phyloP scores from a whole-genome alignment of 805 yeast species.

The Ogataea pini region DNA sequence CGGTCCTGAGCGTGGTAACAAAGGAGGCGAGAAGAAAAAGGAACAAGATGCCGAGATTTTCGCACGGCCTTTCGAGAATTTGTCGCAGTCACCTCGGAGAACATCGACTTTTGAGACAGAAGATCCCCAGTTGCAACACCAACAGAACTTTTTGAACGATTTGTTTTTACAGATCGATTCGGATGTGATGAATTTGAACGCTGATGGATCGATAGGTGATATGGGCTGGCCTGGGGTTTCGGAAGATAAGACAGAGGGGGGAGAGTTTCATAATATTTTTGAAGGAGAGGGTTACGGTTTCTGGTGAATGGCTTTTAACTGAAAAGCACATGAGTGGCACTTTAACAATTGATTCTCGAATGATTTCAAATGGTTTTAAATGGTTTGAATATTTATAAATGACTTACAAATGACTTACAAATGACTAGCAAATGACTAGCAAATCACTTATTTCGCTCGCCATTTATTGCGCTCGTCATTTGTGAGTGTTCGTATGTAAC shows the following conservation, averaged over 20 bases:
- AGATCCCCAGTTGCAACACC: conserved; percentile 15
- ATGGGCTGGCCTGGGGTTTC: conserved; percentile 4
- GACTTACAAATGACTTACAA: too few species aligned
- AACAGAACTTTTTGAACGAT: conserved; percentile 31
- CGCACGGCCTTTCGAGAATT: not conserved
- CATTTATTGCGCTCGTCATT: too few species aligned
- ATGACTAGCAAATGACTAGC: not conserved
- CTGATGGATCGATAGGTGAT: conserved; percentile 19
- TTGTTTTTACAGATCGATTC: conserved; percentile 34
- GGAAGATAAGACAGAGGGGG: not conserved
- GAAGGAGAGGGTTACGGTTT: conserved; percentile 33
- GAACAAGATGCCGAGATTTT: not conserved
- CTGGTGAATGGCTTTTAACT: conserved; percentile 24
- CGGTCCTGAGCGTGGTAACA: not conserved
- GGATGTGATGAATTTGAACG: conserved; percentile 31
- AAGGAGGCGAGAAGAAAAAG: not conserved
- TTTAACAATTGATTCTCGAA: too few species aligned
- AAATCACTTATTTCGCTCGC: not conserved
- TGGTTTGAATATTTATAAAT: too few species aligned
- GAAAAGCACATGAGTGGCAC: too few species aligned
- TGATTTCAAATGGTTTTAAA: too few species aligned
- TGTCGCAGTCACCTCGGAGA: not conserved
- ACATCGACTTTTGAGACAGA: not conserved
- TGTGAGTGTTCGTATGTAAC: not conserved
- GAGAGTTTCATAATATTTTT: conserved; percentile 21